A percentile compares a stretch with the other conserved stretches of the same genome.
phyloP scores from a whole-genome alignment of 164 flowering plant genomes.

The Warburgia ugandensis region DNA sequence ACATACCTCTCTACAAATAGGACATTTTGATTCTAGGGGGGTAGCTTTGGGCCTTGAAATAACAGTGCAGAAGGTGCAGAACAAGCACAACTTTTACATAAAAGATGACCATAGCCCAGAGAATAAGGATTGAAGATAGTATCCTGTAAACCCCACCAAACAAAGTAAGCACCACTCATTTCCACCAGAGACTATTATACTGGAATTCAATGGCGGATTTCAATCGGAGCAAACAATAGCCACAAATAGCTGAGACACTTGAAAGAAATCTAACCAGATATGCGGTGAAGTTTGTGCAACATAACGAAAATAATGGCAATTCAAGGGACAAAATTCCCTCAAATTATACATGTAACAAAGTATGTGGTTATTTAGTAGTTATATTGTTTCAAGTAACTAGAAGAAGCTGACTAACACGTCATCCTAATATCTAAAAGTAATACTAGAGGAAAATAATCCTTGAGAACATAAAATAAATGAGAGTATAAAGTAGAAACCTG shows the following conservation, averaged over 20 bases:
- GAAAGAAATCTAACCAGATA: no score
- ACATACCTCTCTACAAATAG: constrained; percentile 79
- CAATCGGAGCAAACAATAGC: not conserved
- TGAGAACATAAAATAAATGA: no score
- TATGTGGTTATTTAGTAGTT: not conserved
- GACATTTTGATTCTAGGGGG: constrained; percentile 52
- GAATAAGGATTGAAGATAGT: constrained; percentile 79
- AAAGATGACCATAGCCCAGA: constrained; percentile 76
- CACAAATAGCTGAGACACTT: not conserved
- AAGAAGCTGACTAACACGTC: no score
- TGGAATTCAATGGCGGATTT: no score
- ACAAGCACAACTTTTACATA: constrained; percentile 82
- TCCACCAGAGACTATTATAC: not conserved
- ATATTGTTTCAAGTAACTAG: no score
- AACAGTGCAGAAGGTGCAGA: constrained; percentile 70
- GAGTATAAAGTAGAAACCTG: no score
- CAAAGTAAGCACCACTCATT: not conserved
- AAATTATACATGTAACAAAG: not conserved
- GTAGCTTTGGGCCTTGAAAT: constrained; percentile 68
- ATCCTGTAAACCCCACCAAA: constrained; percentile 36
- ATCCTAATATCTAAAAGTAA: no score
- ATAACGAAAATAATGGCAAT: not conserved
- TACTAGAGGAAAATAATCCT: no score
- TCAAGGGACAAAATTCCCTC: not conserved
- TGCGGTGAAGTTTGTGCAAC: no score